Percentiles rank a stretch among this genome's conserved stretches.
These are phyloP conservation scores for Kappamyces sp. DNA, from an alignment of 192 early-diverging fungal genomes.

Conservation along the genomic window DNA sequence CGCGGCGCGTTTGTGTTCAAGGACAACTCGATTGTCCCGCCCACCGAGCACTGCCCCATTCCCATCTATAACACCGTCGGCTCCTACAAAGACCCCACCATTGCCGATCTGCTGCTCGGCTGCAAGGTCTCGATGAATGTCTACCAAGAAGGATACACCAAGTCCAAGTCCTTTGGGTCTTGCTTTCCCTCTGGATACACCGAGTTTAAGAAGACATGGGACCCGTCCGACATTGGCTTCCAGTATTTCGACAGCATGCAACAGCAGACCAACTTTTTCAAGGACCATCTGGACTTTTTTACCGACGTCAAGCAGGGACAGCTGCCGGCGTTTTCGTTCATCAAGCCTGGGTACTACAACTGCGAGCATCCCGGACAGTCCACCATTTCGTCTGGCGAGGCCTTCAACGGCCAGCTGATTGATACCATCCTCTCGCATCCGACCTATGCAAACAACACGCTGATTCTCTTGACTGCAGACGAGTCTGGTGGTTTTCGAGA, in stretches of 20 bases:
- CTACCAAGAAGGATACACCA: not conserved
- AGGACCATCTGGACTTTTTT: not conserved
- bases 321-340: slow-evolving; percentile 15
- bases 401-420: slow-evolving; percentile 14
- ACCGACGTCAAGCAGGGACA: slow-evolving; percentile 5
- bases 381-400: slow-evolving; percentile 21
- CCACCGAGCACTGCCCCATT: too few relatives aligned
- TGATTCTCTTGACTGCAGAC: slow-evolving; percentile 8
- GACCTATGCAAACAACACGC: slow-evolving; percentile 14
- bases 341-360: slow-evolving; percentile 8
- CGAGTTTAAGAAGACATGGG: not conserved
- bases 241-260: slow-evolving; percentile 9
- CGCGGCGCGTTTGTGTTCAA: slow-evolving; percentile 15
- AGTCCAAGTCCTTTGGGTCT: too few relatives aligned
- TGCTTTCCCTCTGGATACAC: too few relatives aligned
- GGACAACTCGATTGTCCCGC: not conserved
- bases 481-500: slow-evolving; percentile 19
- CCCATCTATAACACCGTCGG: not conserved
- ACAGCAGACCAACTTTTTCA: slow-evolving; percentile 9
- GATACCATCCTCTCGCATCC: slow-evolving; percentile 1
- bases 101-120: not conserved
- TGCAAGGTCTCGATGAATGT: not conserved
- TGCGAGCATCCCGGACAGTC: slow-evolving; percentile 16
- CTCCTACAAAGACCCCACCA: too few relatives aligned
- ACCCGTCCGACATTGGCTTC: slow-evolving; percentile 17